Percentiles rank a stretch among this genome's conserved stretches.
These are phyloP conservation scores for Volvariella surrecta DNA, from an alignment of 1,284 basidiomycete species.

Conservation along the genomic window DNA sequence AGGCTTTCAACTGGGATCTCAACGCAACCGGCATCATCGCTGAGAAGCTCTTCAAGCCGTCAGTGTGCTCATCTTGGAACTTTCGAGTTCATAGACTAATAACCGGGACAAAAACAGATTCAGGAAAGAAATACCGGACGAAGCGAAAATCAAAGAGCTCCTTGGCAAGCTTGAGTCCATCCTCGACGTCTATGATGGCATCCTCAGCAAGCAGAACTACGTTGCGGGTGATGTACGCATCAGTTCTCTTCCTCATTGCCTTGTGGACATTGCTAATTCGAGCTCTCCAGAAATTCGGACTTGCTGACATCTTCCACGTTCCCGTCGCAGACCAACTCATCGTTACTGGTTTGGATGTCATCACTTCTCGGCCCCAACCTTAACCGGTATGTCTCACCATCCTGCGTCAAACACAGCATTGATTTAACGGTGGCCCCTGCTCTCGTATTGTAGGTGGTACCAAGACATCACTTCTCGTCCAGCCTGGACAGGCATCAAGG, in stretches of 20 bases:
- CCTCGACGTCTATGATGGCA: slow-evolving; percentile 41
- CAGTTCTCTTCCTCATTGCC: slow-evolving; percentile 11
- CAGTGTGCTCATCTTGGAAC: slow-evolving; percentile 7
- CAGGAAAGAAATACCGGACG: too few species aligned
- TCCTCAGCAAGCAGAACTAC: slow-evolving; percentile 43
- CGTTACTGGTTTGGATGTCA: neutral
- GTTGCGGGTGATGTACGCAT: slow-evolving; percentile 38
- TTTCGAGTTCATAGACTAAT: neutral
- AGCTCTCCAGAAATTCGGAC: slow-evolving; percentile 1
- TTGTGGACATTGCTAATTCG: neutral
- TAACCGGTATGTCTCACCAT: neutral
- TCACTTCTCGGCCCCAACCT: slow-evolving; percentile 7
- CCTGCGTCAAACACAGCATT: neutral
- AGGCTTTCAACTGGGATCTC: slow-evolving; percentile 34
- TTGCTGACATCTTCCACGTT: slow-evolving; percentile 10
- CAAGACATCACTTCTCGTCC: slow-evolving; percentile 1
- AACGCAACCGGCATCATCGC: slow-evolving; percentile 22
- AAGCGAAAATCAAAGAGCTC: too few species aligned
- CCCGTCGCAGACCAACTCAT: slow-evolving; percentile 4
- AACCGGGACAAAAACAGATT: too few species aligned
- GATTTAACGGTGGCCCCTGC: neutral
- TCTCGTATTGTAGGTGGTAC: slow-evolving; percentile 3
- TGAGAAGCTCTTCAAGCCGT: slow-evolving; percentile 44
- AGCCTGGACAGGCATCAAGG: slow-evolving; percentile 2
- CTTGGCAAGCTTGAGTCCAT: slow-evolving; percentile 29